Percentiles rank a stretch among this genome's conserved stretches.
Evolutionary conservation across 441 rosid genomes (phyloP).

Genomic region (Sinapis alba): DNA sequence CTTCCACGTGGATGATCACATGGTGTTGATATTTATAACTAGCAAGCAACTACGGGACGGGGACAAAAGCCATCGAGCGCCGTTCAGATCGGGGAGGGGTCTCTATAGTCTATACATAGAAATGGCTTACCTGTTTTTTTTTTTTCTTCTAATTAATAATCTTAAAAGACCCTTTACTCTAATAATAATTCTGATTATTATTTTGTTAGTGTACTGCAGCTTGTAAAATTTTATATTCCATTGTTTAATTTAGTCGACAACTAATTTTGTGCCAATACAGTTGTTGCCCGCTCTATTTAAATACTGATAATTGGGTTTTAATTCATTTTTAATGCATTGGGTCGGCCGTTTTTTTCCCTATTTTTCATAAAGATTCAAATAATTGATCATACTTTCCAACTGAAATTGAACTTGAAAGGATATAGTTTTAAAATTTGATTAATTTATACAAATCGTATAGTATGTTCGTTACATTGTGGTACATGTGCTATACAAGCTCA

Average conservation of each 20-base stretch:
- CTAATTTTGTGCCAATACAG: conserved; percentile 37
- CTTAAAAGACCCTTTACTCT: neutral
- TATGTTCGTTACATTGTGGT: neutral
- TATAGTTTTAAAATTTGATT: conserved; percentile 36
- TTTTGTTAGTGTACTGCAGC: conserved; percentile 2
- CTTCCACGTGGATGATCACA: conserved; percentile 13
- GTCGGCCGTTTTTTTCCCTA: neutral
- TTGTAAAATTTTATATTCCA: neutral
- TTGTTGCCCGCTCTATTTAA: conserved; percentile 27
- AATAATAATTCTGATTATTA: neutral
- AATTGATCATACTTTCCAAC: conserved; percentile 37
- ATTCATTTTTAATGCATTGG: neutral
- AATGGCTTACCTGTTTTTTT: conserved; percentile 38
- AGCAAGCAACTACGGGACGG: conserved; percentile 27
- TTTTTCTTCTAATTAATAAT: neutral
- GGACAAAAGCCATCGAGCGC: conserved; percentile 37
- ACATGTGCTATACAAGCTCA: conserved; percentile 31
- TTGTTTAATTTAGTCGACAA: conserved; percentile 21
- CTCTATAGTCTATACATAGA: neutral
- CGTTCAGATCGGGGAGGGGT: conserved; percentile 30
- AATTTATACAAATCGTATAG: neutral
- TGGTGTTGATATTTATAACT: neutral
- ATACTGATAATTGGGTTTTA: neutral
- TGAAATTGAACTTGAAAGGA: conserved; percentile 31
- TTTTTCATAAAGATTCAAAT: conserved; percentile 21